Base-by-base conservation (phyloP, 1,284 basidiomycete genomes). In the Boletus hoseneyae region DNA sequence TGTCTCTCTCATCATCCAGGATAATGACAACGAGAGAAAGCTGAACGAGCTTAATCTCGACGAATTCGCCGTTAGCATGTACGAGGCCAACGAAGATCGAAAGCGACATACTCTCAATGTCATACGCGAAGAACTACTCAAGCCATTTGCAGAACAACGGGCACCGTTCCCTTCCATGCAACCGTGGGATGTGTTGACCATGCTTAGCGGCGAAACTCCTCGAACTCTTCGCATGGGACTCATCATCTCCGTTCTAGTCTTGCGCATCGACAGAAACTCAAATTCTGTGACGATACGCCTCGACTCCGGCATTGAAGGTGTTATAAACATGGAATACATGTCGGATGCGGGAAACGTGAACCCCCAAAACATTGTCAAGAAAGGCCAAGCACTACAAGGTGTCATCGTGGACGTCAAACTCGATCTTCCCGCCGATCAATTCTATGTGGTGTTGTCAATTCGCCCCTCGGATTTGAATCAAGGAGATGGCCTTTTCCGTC, bases 31-130 rank as follows among this genome's bases (percentile, higher is more conserved):
- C 58, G 85, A 82, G 51, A 81, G 79, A 62, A 97, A 96, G 72
- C 76, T 99, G 16, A 80, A 86, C 50, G 93, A 96, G 58, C 84
- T 99, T 52, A 96, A 94, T 64, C 75, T 99, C 57, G 96, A 98
- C 67, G 94, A 98, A 67, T 99, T 98, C 65, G 96, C 96, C 6
- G 83, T 89, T 68, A 96, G 92, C 70, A 83, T 99, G 61, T 88
- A 87, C 61, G 80, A 90, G 57, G 82, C 84, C 16, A 90, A 90
- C 60, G 77, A 87, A 54, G 89, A 93, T 45, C 85, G 85, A 65
- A 97, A 97, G 71, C 85, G 93, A 9, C 82, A 93, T 57, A 90
- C 90, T 0, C 77, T 98, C 32, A 87, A 92, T 64, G 78, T 93
- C 52, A 97, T 98, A 64, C 87, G 90, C 32, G 78, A 85, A 45